Evolutionary conservation across 176 grass and related monocot species (phyloP), one percentile per base, ranked within the genome.

Genomic region (Oryza nivara): DNA sequence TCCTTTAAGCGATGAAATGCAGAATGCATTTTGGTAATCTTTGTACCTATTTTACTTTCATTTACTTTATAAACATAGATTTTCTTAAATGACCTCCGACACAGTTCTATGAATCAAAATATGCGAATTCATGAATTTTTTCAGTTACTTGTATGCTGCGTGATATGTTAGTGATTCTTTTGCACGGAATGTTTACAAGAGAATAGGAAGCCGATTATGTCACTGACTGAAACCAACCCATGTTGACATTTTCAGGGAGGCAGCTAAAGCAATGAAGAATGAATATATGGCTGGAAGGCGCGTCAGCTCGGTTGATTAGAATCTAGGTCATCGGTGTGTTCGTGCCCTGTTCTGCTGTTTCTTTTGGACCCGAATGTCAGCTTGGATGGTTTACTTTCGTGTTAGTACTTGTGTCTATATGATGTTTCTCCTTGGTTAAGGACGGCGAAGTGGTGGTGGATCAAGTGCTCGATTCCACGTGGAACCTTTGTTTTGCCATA

Each of bases 1-100:
- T 68, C 83, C 83, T 45, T 28, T 4, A 58, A 77, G 32, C 25
- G 66, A 58, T 16, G 83, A 77, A 34, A 84, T 84, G 65, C 14
- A 40, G 73, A 10, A 32, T 20, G 73, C 83, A 1, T 76, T 44
- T 67, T 60, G 83, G 83, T 84, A 84, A 9, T 72, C 10, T 22
- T 40, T 23, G 19, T 32, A 77, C 58, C 28, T 34, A 11, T 60
- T 56, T 56, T 2, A 8, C 6, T 13, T 65, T 1, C 40, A 66
- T 51, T 74, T 65, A 15, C 2, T 67, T 67, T 22, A 7, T 9
- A 28, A 65, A 1, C 23, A 75, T 30, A 44, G 25, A 11, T 45
- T 67, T 66, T 40, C 22, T 66, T 66, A 41, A 22, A 74, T 15
- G 13, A 38, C 4, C 32, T 25, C 34, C 12, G 30, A 23, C 34